A percentile compares a stretch with the other conserved stretches of the same genome.
phyloP scores from a whole-genome alignment of 192 early-diverging fungal species.

The Backusella liffmaniae region DNA sequence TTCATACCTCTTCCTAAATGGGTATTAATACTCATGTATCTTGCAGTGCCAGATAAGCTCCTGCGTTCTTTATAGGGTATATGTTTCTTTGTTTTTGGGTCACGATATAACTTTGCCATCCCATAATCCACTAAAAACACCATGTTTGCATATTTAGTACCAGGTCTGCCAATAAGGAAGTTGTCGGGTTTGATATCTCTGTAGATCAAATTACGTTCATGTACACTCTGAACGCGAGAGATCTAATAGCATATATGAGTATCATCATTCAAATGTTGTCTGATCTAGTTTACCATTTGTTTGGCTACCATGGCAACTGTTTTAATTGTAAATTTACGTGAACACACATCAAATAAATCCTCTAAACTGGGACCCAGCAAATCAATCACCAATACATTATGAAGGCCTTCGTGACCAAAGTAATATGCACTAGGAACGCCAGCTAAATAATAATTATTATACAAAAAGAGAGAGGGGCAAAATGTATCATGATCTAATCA shows the following conservation, averaged over 20 bases:
- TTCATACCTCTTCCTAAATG: constrained; percentile 71
- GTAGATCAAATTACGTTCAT: constrained; percentile 93
- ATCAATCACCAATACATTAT: constrained; percentile 49
- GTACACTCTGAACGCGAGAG: constrained; percentile 83
- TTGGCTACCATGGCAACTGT: constrained; percentile 45
- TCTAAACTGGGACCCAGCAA: constrained; percentile 53
- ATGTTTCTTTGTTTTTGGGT: constrained; percentile 71
- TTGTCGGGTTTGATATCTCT: constrained; percentile 99
- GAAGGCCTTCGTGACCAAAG: constrained; percentile 62
- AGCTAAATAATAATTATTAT: constrained; percentile 36
- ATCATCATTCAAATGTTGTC: neutral
- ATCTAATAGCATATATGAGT: constrained; percentile 32
- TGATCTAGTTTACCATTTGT: constrained; percentile 43
- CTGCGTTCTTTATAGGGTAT: constrained; percentile 66
- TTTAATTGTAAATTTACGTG: constrained; percentile 37
- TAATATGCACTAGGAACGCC: constrained; percentile 93
- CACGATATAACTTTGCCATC: constrained; percentile 75
- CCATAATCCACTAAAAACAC: constrained; percentile 76
- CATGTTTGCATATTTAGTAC: constrained; percentile 52
- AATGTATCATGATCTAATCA: neutral
- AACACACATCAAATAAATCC: constrained; percentile 41
- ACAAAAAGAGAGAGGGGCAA: neutral
- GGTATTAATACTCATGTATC: constrained; percentile 84
- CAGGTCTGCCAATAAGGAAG: constrained; percentile 86
- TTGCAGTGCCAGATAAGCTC: constrained; percentile 68